Evolutionary conservation across 805 yeast species (phyloP).

Genomic region (Ogataea minuta): DNA sequence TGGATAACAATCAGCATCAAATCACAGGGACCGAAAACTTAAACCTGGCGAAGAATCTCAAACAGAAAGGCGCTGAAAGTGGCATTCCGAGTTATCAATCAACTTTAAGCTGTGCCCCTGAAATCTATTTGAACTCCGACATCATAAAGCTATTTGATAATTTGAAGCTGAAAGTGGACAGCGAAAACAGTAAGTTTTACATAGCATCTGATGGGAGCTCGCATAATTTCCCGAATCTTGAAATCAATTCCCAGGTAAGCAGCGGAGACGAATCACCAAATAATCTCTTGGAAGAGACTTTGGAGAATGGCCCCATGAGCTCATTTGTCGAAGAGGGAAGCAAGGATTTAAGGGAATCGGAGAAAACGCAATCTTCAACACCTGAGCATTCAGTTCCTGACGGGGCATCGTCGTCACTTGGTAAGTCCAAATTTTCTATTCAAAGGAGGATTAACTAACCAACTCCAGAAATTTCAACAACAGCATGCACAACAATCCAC

Average conservation of each 20-base stretch:
- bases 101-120: conserved; percentile 15
- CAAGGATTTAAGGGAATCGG: conserved; percentile 4
- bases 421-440: conserved; percentile 4
- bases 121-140: conserved; percentile 21
- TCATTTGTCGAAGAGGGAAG: conserved; percentile 19
- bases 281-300: conserved; percentile 1
- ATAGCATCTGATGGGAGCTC: conserved; percentile 10
- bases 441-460: not conserved
- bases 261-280: not conserved
- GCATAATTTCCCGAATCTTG: conserved; percentile 21
- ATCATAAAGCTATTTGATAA: conserved; percentile 18
- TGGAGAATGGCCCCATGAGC: conserved; percentile 15
- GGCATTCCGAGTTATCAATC: not conserved
- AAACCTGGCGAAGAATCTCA: not conserved
- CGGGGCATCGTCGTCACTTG: conserved; percentile 4
- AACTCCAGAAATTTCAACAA: conserved; percentile 4
- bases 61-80: too few species aligned
- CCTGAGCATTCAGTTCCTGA: conserved; percentile 2
- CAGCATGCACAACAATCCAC: conserved; percentile 14
- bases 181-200: conserved; percentile 16
- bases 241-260: conserved; percentile 14
- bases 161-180: conserved; percentile 10
- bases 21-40: too few species aligned
- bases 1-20: too few species aligned
- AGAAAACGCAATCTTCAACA: not conserved